Percentiles rank a stretch among this genome's conserved stretches.
phyloP scores from a whole-genome alignment of 768 basidiomycete species.

The Candolleomyces eurysporus region DNA sequence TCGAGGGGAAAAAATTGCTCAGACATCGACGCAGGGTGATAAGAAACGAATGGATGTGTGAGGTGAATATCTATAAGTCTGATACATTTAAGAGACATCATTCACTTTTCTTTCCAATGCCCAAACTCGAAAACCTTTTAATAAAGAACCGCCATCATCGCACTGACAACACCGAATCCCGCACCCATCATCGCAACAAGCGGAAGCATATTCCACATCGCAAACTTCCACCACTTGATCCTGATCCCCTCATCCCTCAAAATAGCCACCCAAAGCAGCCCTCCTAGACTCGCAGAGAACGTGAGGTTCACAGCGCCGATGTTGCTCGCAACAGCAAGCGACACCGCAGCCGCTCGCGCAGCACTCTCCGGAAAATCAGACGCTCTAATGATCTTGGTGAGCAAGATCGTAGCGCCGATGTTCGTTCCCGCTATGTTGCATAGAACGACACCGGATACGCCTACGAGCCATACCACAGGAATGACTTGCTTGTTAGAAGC shows the following conservation, averaged over 20 bases:
- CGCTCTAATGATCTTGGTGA: constrained; percentile 71
- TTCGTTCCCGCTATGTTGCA: constrained; percentile 88
- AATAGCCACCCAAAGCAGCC: constrained; percentile 80
- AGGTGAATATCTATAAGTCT: too few species aligned
- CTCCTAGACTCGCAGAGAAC: constrained; percentile 85
- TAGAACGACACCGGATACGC: constrained; percentile 66
- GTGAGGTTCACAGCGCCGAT: constrained; percentile 89
- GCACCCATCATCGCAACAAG: constrained; percentile 62
- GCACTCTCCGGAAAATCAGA: constrained; percentile 33
- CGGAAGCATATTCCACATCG: constrained; percentile 68
- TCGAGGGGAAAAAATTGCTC: too few species aligned
- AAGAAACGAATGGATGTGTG: too few species aligned
- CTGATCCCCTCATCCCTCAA: constrained; percentile 68
- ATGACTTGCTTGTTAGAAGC: constrained; percentile 43
- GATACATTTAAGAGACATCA: too few species aligned
- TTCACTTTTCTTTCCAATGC: too few species aligned
- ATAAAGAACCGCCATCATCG: constrained; percentile 64
- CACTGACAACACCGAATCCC: constrained; percentile 68
- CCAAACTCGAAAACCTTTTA: neutral
- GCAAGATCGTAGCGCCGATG: constrained; percentile 87
- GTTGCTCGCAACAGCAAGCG: constrained; percentile 85
- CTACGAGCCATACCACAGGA: constrained; percentile 63
- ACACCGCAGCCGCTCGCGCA: constrained; percentile 56
- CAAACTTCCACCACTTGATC: constrained; percentile 63
- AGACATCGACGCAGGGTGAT: too few species aligned